Base-by-base conservation (phyloP, 371 early-diverging fungal species). In the Zychaea mexicana region DNA sequence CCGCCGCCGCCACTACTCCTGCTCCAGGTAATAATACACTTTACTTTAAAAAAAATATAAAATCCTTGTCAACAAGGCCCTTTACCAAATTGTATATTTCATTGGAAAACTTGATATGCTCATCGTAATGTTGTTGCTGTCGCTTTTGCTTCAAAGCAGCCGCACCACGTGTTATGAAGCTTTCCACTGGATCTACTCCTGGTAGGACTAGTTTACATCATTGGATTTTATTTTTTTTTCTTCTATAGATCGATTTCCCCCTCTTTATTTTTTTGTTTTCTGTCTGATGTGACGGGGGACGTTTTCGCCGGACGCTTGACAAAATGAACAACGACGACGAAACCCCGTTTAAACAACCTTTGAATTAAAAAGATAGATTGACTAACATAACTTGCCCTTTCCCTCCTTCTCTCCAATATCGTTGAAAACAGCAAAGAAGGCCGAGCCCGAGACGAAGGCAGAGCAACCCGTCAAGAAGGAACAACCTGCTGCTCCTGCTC, bases 121-220 rank as follows among this genome's bases (percentile, higher is more conserved):
- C 38, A 15, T n/a, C 38, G 38, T 36, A 9, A 36, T 36, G 38
- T 36, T n/a, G n/a, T n/a, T n/a, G n/a, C n/a, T n/a, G n/a, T n/a
- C n/a, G n/a, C n/a, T n/a, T n/a, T n/a, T n/a, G n/a, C n/a, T n/a
- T n/a, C n/a, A n/a, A n/a, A n/a, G n/a, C n/a, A 36, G 70, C 65
- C 58, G 67, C 70, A 52, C 69, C 72, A 13, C 71, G 71, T 54
- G 75, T 69, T 28, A 66, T 71, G 19, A 77, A 72, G 63, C 68
- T 72, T 66, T 65, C 70, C 30, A 19, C 55, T 55, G 32, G 27
- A 49, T 17, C 36, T 13, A 72, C 66, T 64, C 69, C 73, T 66
- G 66, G 64, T 64, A 65, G 36, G n/a, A n/a, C n/a, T n/a, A 24
- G 15, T 57, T 24, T 39, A 3, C 22, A 49, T n/a, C 46, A 9